Conservation (phyloP, 116 monocot genomes). For the Iris pallida region DNA sequence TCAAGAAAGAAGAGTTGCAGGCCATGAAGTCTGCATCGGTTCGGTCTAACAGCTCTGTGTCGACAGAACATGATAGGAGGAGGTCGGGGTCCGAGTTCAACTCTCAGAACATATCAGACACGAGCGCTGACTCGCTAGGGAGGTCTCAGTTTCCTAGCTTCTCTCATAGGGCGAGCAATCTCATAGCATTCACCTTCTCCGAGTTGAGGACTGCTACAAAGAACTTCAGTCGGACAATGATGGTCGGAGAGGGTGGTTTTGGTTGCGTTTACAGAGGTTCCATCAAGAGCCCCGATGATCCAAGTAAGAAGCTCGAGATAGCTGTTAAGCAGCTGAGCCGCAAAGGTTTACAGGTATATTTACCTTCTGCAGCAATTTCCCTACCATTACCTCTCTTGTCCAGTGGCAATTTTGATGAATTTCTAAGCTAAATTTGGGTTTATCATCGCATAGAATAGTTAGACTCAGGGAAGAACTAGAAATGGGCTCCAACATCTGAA, state of each 20-base stretch:
- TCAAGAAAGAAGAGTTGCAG: conserved; percentile 36
- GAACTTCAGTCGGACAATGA: conserved; percentile 72
- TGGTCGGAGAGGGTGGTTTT: conserved; percentile 96
- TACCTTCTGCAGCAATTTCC: not conserved
- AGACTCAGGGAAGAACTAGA: not conserved
- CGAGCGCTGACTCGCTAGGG: conserved; percentile 48
- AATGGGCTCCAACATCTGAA: too few relatives aligned
- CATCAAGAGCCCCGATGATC: conserved; percentile 44
- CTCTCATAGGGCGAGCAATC: conserved; percentile 50
- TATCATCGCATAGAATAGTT: not conserved
- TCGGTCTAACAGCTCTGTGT: conserved; percentile 54
- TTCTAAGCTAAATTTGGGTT: too few relatives aligned
- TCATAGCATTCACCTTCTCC: conserved; percentile 60
- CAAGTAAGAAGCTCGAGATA: conserved; percentile 46
- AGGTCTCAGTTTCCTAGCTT: conserved; percentile 51
- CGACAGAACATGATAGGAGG: conserved; percentile 53
- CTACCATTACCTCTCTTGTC: not conserved
- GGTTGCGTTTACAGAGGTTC: conserved; percentile 84
- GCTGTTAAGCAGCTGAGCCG: conserved; percentile 81
- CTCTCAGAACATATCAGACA: conserved; percentile 46
- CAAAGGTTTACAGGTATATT: conserved; percentile 69
- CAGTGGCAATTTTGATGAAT: too few relatives aligned
- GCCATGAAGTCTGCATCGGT: conserved; percentile 36
- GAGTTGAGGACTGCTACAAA: conserved; percentile 74
- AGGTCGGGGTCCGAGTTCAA: conserved; percentile 56